Evolutionary conservation across 2,329 filamentous ascomycete species (phyloP).

Genomic region (Microascus cirrosus): DNA sequence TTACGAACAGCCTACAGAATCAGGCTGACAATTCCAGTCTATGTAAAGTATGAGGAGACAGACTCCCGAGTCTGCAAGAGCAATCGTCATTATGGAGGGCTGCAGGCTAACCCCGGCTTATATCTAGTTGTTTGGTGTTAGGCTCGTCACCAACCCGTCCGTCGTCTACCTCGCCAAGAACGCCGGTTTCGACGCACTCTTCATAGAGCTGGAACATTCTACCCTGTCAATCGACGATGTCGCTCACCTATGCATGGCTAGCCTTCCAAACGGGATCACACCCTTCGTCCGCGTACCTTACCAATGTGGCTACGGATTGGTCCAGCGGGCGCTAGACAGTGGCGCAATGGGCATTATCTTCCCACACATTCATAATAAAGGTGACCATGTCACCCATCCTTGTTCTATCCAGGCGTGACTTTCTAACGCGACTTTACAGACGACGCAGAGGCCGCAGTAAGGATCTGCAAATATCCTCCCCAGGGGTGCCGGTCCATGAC

Average conservation of each 20-base stretch:
- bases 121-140: conserved; percentile 16
- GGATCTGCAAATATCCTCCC: conserved; percentile 14
- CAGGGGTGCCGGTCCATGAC: conserved; percentile 14
- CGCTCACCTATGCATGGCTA: conserved; percentile 16
- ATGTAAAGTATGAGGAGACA: no score
- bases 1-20: no score
- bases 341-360: conserved; percentile 15
- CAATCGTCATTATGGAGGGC: no score
- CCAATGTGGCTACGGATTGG: conserved; percentile 14
- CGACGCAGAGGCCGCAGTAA: conserved; percentile 15
- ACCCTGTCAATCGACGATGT: conserved; percentile 17
- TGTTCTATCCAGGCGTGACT: neutral
- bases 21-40: no score
- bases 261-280: conserved; percentile 13
- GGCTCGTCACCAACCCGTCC: conserved; percentile 13
- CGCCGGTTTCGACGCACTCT: conserved; percentile 21
- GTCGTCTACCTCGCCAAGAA: conserved; percentile 21
- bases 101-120: neutral
- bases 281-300: conserved; percentile 14
- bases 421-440: conserved; percentile 5
- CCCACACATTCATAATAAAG: conserved; percentile 10
- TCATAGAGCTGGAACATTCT: conserved; percentile 26
- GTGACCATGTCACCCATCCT: neutral
- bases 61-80: no score
- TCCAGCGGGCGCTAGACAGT: conserved; percentile 14